phyloP scores from a whole-genome alignment of 164 flowering plant species.

The Annona squamosa region DNA sequence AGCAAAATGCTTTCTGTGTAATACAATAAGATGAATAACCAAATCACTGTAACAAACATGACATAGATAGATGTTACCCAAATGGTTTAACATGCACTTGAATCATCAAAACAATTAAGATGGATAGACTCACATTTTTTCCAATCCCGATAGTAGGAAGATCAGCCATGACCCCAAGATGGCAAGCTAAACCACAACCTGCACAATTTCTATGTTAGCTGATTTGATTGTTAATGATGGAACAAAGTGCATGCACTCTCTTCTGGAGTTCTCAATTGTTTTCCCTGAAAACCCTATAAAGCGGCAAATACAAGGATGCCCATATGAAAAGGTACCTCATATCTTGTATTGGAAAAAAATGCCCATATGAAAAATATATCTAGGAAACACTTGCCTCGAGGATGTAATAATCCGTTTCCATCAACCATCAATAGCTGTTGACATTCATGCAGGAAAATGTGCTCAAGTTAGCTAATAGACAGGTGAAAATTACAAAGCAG shows the following conservation, averaged over 20 bases:
- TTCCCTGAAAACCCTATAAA: background rate
- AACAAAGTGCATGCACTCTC: background rate
- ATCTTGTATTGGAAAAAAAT: background rate
- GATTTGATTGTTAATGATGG: background rate
- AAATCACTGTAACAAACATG: conserved; percentile 1
- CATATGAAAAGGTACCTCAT: background rate
- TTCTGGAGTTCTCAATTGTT: background rate
- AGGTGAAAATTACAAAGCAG: background rate
- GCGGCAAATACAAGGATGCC: background rate
- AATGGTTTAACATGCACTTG: background rate
- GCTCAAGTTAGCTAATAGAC: conserved; percentile 1
- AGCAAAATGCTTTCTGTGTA: background rate
- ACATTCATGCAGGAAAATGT: conserved; percentile 9
- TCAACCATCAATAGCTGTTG: conserved; percentile 76
- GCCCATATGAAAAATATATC: background rate
- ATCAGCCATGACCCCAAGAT: conserved; percentile 71
- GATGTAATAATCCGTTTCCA: conserved; percentile 94
- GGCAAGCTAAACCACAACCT: conserved; percentile 95
- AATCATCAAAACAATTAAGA: background rate
- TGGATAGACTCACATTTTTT: conserved; percentile 56
- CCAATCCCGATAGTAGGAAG: conserved; percentile 84
- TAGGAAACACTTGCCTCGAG: conserved; percentile 57
- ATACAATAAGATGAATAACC: background rate
- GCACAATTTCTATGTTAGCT: conserved; percentile 8
- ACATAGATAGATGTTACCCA: background rate